Evolutionary conservation across 2,329 filamentous ascomycete genomes (phyloP).

Genomic region (Apiospora hydei): DNA sequence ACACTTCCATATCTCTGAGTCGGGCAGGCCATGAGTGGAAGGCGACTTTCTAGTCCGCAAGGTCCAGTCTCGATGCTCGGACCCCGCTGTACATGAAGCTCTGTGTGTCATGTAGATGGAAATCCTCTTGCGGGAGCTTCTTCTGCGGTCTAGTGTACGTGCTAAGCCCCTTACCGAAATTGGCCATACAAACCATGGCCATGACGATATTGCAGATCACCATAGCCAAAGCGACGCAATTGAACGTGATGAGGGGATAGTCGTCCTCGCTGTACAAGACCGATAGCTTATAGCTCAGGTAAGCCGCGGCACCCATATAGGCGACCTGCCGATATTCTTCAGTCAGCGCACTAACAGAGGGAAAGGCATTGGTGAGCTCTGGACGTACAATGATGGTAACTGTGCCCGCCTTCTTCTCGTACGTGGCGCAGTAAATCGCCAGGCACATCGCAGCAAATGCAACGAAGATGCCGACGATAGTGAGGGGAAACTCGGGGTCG

Average conservation of each 20-base stretch:
- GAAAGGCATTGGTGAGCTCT: too few species aligned
- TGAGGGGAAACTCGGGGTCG: not conserved
- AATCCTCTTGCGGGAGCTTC: not conserved
- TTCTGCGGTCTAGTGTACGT: constrained; percentile 6
- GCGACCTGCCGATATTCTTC: not conserved
- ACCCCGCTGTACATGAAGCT: not conserved
- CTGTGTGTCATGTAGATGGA: not conserved
- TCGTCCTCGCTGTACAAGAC: not conserved
- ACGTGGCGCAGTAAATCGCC: not conserved
- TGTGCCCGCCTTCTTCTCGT: not conserved
- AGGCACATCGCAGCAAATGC: not conserved
- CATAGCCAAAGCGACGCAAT: not conserved
- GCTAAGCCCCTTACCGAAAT: constrained; percentile 2
- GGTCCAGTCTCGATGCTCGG: not conserved
- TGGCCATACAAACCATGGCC: constrained; percentile 4
- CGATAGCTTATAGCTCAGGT: constrained; percentile 7
- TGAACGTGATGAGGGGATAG: constrained; percentile 5
- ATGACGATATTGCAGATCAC: constrained; percentile 8
- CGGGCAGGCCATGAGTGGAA: not conserved
- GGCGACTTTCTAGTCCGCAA: not conserved
- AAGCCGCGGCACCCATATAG: not conserved
- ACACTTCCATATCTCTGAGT: too few species aligned
- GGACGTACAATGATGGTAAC: not conserved
- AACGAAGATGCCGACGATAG: constrained; percentile 1
- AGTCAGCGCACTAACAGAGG: too few species aligned